Evolutionary conservation across 169 alveolate species (phyloP), one percentile per base, ranked within the genome.

Genomic region (Cryptosporidium muris): DNA sequence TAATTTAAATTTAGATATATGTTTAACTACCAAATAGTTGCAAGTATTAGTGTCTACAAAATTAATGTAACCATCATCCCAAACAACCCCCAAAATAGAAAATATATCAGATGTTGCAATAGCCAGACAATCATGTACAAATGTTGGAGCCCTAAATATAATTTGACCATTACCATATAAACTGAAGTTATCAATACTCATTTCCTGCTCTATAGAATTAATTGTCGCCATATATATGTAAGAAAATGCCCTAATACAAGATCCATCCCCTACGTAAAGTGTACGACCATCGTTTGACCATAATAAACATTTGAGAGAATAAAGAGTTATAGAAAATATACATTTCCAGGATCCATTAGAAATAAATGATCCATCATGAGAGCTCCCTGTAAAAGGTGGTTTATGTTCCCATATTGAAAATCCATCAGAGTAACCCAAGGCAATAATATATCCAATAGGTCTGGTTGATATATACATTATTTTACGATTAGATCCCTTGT

Each of bases 51-150:
- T 74, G 25, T 74, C 85, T 37, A 58, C 54, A 12, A 74, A 45
- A 34, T 68, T 74, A 58, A 74, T 58, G 48, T 74, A 74, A 14
- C 85, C 85, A 2, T 68, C 85, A 14, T 74, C 85, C 85, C 85
- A 74, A 74, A 74, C 37, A 25, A 68, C 42, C 2, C 85, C 85
- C n/a, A 74, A 47, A 12, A 74, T 14, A 12, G 85, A 74, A 47
- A 74, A 74, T 14, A 45, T 40, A 8, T 53, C 47, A 1, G 85
- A 74, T 2, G 42, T 51, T n/a, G 85, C 60, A 34, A 74, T 74
- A 1, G 74, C 54, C 45, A 58, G 63, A 74, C 85, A 74, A 43
- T 74, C 85, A 48, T 74, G 67, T 43, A 68, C 85, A 47, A 74
- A 4, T 37, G 85, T 74, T 8, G 85, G 85, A 4, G 74, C 85